Evolutionary conservation across 768 basidiomycete genomes (phyloP).

Genomic region (Gyrodon lividus): DNA sequence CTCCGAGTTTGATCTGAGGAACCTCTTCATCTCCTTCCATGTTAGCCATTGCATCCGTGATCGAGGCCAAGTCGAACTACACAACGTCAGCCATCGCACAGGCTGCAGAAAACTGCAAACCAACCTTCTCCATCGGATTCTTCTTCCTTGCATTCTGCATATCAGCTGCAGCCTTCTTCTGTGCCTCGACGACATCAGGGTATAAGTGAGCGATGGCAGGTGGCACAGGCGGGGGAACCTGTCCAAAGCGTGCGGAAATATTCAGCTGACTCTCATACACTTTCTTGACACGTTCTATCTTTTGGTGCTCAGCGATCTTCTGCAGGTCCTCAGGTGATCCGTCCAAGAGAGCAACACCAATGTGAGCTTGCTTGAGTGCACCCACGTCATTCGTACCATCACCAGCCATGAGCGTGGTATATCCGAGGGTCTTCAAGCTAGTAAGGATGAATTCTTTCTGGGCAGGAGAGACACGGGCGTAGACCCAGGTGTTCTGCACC

Average conservation of each 20-base stretch:
- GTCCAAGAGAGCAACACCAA: slow-evolving; percentile 91
- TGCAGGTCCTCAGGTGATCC: slow-evolving; percentile 89
- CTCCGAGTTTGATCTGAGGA: slow-evolving; percentile 99
- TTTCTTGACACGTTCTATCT: slow-evolving; percentile 88
- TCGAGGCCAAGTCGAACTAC: slow-evolving; percentile 74
- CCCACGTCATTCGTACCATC: slow-evolving; percentile 99
- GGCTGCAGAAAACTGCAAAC: slow-evolving; percentile 13
- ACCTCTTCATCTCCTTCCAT: slow-evolving; percentile 95
- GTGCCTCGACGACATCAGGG: slow-evolving; percentile 89
- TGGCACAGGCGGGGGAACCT: slow-evolving; percentile 92
- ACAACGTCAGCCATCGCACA: slow-evolving; percentile 16
- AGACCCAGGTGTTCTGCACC: slow-evolving; percentile 96
- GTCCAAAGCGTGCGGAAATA: slow-evolving; percentile 86
- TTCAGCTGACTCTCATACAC: slow-evolving; percentile 95
- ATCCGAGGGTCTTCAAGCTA: slow-evolving; percentile 84
- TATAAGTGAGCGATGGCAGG: slow-evolving; percentile 81
- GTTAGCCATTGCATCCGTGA: slow-evolving; percentile 84
- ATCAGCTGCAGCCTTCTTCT: slow-evolving; percentile 73
- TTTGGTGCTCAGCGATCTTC: slow-evolving; percentile 92
- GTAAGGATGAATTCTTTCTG: slow-evolving; percentile 97
- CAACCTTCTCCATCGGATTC: slow-evolving; percentile 91
- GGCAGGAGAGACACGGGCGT: slow-evolving; percentile 92
- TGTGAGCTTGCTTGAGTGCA: slow-evolving; percentile 96
- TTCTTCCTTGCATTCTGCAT: slow-evolving; percentile 63
- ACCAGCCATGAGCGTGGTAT: slow-evolving; percentile 94